phyloP scores from a whole-genome alignment of 1,284 basidiomycete genomes.

The Cystobasidium pallidum region DNA sequence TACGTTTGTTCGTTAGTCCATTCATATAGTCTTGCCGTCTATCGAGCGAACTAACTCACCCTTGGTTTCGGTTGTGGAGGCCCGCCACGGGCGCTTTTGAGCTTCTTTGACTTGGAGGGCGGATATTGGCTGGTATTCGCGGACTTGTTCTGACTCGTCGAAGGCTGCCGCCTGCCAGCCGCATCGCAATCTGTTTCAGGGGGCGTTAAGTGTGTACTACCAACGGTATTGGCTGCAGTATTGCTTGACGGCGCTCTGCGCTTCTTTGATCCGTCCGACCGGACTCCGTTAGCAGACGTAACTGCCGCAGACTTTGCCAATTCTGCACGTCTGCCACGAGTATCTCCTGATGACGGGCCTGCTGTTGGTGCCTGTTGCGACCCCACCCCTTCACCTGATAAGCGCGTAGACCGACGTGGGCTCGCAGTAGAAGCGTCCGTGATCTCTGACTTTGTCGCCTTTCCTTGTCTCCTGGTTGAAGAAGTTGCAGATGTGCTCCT shows the following conservation, averaged over 20 bases:
- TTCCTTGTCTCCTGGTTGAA: not conserved
- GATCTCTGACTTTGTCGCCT: not conserved
- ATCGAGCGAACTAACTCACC: not conserved
- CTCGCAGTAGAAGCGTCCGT: slow-evolving; percentile 5
- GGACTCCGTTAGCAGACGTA: not conserved
- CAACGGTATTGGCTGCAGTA: not conserved
- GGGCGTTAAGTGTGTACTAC: slow-evolving; percentile 25
- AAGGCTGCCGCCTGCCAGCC: not conserved
- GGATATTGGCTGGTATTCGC: not conserved
- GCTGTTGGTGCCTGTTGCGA: not conserved
- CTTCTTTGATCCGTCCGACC: not conserved
- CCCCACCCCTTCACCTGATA: slow-evolving; percentile 33
- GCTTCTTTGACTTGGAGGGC: slow-evolving; percentile 19
- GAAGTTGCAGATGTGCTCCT: not conserved
- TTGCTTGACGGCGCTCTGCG: slow-evolving; percentile 19
- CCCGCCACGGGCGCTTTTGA: slow-evolving; percentile 7
- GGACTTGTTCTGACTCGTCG: not conserved
- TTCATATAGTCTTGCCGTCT: not conserved
- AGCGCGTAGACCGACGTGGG: slow-evolving; percentile 35
- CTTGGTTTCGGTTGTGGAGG: not conserved
- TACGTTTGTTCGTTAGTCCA: no score
- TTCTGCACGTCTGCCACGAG: not conserved
- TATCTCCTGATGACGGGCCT: not conserved
- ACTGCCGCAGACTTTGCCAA: not conserved
- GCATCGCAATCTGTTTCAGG: slow-evolving; percentile 36